These are phyloP conservation scores for Paraglomus brasilianum DNA, from an alignment of 192 early-diverging fungal genomes.

Conservation along the genomic window DNA sequence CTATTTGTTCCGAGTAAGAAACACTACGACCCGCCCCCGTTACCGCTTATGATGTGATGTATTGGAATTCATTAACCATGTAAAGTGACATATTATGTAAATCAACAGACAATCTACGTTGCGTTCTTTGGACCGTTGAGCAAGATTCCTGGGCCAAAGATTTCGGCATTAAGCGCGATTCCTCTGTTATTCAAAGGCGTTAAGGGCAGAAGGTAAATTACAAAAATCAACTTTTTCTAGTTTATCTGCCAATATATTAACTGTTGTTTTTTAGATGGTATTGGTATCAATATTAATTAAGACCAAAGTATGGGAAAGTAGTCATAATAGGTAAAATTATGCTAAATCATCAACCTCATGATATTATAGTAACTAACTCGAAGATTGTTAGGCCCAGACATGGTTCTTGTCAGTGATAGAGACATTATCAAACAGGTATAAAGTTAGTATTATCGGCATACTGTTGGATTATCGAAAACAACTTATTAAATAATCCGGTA, in stretches of 20 bases:
- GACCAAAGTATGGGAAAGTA: conserved; percentile 21
- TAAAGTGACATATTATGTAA: not conserved
- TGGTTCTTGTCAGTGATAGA: too few species aligned
- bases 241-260: not conserved
- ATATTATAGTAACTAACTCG: too few species aligned
- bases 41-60: too few species aligned
- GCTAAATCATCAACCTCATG: too few species aligned
- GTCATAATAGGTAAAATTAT: not conserved
- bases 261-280: conserved; percentile 1
- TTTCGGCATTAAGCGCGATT: not conserved
- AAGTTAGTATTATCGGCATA: too few species aligned
- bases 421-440: too few species aligned
- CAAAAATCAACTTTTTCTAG: not conserved
- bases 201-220: not conserved
- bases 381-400: too few species aligned
- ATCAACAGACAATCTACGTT: conserved; percentile 8
- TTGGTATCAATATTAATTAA: conserved; percentile 7
- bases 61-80: too few species aligned
- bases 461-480: too few species aligned
- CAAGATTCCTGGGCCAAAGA: conserved; percentile 18
- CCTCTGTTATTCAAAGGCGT: conserved; percentile 3
- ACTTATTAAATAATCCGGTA: too few species aligned
- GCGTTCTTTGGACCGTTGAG: conserved; percentile 15
- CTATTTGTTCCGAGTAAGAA: too few species aligned
- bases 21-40: too few species aligned